A percentile compares a stretch with the other conserved stretches of the same genome.
phyloP scores from a whole-genome alignment of 768 basidiomycete genomes.

The Baorangia bicolor region DNA sequence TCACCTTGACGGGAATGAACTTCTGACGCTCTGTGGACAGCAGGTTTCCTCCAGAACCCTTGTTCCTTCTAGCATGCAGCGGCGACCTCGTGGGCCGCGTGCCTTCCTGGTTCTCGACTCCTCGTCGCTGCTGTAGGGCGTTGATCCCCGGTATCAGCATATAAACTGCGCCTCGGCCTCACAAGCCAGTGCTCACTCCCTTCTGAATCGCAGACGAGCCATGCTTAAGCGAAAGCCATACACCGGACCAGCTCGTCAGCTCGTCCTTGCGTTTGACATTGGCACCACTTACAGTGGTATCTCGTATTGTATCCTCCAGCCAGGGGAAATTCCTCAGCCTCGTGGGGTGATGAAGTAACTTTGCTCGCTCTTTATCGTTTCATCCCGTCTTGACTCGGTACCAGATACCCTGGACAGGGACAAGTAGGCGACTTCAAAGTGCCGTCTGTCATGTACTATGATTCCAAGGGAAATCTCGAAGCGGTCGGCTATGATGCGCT shows the following conservation, averaged over 20 bases:
- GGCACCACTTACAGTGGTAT: constrained; percentile 39
- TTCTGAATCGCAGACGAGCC: background rate
- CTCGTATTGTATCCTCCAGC: constrained; percentile 39
- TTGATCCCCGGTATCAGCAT: background rate
- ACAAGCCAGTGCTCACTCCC: background rate
- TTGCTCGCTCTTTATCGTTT: too few relatives aligned
- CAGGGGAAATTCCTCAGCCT: constrained; percentile 26
- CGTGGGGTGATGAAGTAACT: constrained; percentile 18
- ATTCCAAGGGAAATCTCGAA: constrained; percentile 34
- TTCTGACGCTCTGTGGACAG: background rate
- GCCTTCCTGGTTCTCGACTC: constrained; percentile 1
- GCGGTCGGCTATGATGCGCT: constrained; percentile 44
- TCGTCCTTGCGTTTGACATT: constrained; percentile 39
- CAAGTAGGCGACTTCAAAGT: constrained; percentile 42
- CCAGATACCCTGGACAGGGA: constrained; percentile 39
- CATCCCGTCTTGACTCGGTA: background rate
- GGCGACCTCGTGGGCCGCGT: background rate
- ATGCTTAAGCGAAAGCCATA: constrained; percentile 35
- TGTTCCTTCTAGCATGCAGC: background rate
- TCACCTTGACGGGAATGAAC: constrained; percentile 6
- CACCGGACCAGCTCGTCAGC: constrained; percentile 30
- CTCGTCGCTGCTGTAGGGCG: background rate
- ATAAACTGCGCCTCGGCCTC: constrained; percentile 2
- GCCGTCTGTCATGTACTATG: constrained; percentile 47
- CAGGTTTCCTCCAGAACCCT: background rate